Conservation (phyloP, 78 protist genomes). For the Creolimax fragrantissima region DNA sequence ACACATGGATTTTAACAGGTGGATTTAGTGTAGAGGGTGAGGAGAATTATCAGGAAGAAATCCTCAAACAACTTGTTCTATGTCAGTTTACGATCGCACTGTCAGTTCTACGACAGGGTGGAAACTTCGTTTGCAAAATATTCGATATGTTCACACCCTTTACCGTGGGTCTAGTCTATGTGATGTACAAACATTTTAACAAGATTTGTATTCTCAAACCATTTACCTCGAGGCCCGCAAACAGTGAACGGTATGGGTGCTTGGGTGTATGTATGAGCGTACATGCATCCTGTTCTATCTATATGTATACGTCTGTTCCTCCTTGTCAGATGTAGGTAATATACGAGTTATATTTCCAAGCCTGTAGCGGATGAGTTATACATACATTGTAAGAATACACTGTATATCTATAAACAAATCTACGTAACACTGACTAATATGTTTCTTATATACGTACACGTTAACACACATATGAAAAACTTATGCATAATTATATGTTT, state of each 20-base stretch:
- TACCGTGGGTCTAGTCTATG: conserved; percentile 32
- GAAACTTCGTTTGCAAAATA: conserved; percentile 55
- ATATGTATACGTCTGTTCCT: too few species aligned
- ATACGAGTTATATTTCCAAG: too few species aligned
- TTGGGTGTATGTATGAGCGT: neutral
- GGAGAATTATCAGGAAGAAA: conserved; percentile 44
- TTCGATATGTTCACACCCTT: conserved; percentile 57
- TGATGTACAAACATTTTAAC: conserved; percentile 29
- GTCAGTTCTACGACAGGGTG: conserved; percentile 33
- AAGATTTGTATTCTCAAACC: conserved; percentile 44
- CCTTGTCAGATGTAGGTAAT: too few species aligned
- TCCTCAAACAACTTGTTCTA: conserved; percentile 36
- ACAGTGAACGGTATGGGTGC: conserved; percentile 52
- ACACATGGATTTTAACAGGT: neutral
- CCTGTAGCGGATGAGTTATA: too few species aligned
- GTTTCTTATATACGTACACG: neutral
- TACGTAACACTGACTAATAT: too few species aligned
- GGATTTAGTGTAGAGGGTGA: conserved; percentile 43
- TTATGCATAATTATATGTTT: too few species aligned
- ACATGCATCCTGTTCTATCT: too few species aligned
- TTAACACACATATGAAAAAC: too few species aligned
- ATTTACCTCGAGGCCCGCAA: conserved; percentile 59
- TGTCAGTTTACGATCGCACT: conserved; percentile 45
- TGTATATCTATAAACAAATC: too few species aligned
- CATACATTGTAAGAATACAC: too few species aligned